These are phyloP conservation scores for Chimonanthus salicifolius DNA, from an alignment of 164 flowering plant genomes.

Conservation along the genomic window DNA sequence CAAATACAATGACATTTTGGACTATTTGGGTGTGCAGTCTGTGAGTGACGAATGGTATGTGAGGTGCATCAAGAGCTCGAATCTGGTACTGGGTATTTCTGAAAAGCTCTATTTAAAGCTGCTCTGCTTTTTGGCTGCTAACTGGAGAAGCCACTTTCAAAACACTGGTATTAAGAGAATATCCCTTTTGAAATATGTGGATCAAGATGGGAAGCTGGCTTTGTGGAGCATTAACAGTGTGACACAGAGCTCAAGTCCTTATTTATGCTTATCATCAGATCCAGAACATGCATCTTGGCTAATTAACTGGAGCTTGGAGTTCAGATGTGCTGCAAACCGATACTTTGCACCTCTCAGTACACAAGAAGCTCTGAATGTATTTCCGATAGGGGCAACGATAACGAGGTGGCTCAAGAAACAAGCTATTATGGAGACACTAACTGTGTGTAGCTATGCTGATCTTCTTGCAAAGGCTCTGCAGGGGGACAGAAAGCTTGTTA, in stretches of 20 bases:
- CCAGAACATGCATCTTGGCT: slow-evolving; percentile 15
- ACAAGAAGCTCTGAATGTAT: slow-evolving; percentile 2
- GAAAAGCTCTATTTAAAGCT: slow-evolving; percentile 19
- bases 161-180: slow-evolving; percentile 1
- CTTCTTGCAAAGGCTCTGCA: background rate
- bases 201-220: slow-evolving; percentile 1
- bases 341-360: slow-evolving; percentile 16
- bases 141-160: background rate
- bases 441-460: background rate
- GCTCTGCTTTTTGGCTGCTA: slow-evolving; percentile 22
- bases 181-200: slow-evolving; percentile 15
- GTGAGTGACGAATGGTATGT: slow-evolving; percentile 10
- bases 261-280: slow-evolving; percentile 4
- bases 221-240: slow-evolving; percentile 5
- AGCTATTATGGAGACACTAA: slow-evolving; percentile 1
- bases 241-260: background rate
- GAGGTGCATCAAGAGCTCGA: slow-evolving; percentile 11
- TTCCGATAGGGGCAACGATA: slow-evolving; percentile 1
- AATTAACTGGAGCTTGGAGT: slow-evolving; percentile 20
- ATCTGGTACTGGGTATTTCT: slow-evolving; percentile 12
- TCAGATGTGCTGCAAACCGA: slow-evolving; percentile 10
- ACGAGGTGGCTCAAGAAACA: slow-evolving; percentile 10
- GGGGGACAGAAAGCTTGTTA: slow-evolving; percentile 7
- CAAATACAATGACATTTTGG: slow-evolving; percentile 9
- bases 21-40: slow-evolving; percentile 14